A percentile compares a stretch with the other conserved stretches of the same genome.
These are phyloP conservation scores for Anthracocystis setariae DNA, from an alignment of 1,284 basidiomycete species.

Conservation along the genomic window DNA sequence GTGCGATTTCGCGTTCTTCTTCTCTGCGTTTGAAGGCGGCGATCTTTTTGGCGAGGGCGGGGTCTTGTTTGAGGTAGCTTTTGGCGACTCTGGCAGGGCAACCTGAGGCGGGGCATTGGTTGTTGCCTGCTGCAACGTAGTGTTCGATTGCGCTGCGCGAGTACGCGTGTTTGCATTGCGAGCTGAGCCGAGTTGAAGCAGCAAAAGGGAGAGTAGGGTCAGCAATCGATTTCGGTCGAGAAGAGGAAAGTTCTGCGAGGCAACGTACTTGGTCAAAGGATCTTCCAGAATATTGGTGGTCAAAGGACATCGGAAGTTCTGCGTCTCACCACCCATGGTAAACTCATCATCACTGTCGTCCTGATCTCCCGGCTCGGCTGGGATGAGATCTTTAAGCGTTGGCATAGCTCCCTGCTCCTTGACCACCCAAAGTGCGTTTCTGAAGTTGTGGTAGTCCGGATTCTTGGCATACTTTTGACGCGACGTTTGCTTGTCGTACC, in stretches of 20 bases:
- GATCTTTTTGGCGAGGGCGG: constrained; percentile 31
- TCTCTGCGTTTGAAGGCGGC: constrained; percentile 46
- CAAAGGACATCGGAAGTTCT: constrained; percentile 59
- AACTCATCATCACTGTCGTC: constrained; percentile 56
- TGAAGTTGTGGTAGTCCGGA: constrained; percentile 50
- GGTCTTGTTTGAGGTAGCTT: constrained; percentile 25
- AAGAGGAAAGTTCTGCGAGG: too few relatives aligned
- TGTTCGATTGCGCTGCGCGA: constrained; percentile 28
- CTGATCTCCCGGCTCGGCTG: constrained; percentile 30
- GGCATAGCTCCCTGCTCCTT: constrained; percentile 57
- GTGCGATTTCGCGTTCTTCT: constrained; percentile 30
- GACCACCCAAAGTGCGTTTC: constrained; percentile 50
- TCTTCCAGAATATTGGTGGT: constrained; percentile 52
- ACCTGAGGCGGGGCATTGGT: constrained; percentile 31
- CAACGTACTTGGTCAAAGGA: constrained; percentile 49
- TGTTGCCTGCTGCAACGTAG: constrained; percentile 35
- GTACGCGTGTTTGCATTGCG: constrained; percentile 38
- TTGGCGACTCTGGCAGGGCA: constrained; percentile 25
- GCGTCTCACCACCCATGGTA: constrained; percentile 44
- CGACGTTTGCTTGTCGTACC: constrained; percentile 47
- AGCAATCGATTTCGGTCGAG: too few relatives aligned
- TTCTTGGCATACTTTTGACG: constrained; percentile 52
- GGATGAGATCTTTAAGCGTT: constrained; percentile 51
- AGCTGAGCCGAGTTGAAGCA: constrained; percentile 7
- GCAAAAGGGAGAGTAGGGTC: too few relatives aligned